These are phyloP conservation scores for Paradendryphiella salina DNA, from an alignment of 2,329 filamentous ascomycete genomes.

Conservation along the genomic window DNA sequence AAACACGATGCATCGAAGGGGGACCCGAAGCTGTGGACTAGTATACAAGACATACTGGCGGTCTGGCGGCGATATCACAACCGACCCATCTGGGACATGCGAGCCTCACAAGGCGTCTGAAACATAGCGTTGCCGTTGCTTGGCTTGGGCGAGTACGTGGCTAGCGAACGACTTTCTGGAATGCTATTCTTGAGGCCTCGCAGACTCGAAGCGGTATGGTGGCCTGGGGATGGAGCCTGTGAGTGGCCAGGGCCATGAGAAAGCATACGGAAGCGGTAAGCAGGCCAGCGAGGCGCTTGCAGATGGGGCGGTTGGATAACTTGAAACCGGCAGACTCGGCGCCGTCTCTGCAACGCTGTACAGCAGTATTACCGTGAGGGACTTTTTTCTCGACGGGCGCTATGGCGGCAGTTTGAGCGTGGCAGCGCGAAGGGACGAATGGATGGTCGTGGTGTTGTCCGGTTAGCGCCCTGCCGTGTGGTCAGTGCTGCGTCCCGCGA, in stretches of 20 bases:
- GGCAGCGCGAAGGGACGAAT: constrained; percentile 37
- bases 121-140: constrained; percentile 37
- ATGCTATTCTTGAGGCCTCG: constrained; percentile 32
- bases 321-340: constrained; percentile 42
- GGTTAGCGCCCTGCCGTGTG: constrained; percentile 35
- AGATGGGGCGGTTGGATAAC: constrained; percentile 42
- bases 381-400: constrained; percentile 8
- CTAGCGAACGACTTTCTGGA: constrained; percentile 28
- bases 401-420: constrained; percentile 42
- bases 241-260: constrained; percentile 34
- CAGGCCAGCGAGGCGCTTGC: constrained; percentile 41
- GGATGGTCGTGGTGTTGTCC: constrained; percentile 33
- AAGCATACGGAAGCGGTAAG: constrained; percentile 30
- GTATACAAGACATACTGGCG: constrained; percentile 18
- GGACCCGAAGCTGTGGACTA: constrained; percentile 32
- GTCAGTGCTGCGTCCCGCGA: constrained; percentile 27
- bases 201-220: constrained; percentile 24
- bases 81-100: constrained; percentile 30
- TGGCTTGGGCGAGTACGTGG: constrained; percentile 41
- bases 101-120: constrained; percentile 41
- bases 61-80: constrained; percentile 38
- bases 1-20: constrained; percentile 45
- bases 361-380: constrained; percentile 12
- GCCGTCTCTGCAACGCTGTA: constrained; percentile 15
- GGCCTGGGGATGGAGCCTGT: constrained; percentile 19